phyloP scores from a whole-genome alignment of 1,139 yeast species.

The Hansenula sp. region DNA sequence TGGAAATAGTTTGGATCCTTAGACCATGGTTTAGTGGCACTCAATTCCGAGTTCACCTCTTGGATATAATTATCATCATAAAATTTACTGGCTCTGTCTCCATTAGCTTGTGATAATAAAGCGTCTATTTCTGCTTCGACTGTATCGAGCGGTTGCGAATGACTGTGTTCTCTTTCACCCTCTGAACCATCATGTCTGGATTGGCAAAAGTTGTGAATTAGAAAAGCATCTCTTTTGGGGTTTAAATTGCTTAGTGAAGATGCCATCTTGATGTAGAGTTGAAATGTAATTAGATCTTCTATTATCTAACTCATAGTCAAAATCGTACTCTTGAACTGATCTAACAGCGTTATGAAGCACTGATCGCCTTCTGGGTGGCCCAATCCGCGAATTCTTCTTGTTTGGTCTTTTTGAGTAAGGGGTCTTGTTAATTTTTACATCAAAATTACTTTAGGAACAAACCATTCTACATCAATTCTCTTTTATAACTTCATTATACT shows the following conservation, averaged over 20 bases:
- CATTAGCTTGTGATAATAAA: conserved; percentile 9
- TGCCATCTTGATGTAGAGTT: too few species aligned
- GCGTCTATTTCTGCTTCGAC: conserved; percentile 13
- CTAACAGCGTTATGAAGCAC: neutral
- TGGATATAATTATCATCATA: conserved; percentile 8
- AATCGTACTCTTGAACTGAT: too few species aligned
- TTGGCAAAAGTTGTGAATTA: conserved; percentile 9
- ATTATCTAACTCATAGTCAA: too few species aligned
- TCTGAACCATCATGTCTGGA: neutral
- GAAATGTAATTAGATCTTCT: too few species aligned
- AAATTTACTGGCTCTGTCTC: conserved; percentile 11
- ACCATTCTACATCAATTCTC: neutral
- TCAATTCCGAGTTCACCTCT: conserved; percentile 4
- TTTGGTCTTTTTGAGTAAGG: neutral
- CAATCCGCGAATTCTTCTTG: neutral
- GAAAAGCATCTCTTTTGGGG: conserved; percentile 9
- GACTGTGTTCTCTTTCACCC: neutral
- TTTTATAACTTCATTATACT: neutral
- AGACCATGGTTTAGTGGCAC: conserved; percentile 38
- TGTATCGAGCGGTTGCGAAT: conserved; percentile 13
- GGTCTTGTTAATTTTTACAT: neutral
- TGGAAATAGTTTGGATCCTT: conserved; percentile 57
- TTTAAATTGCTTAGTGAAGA: neutral
- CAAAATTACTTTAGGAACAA: neutral
- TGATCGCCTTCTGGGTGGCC: neutral